Evolutionary conservation across 2,329 filamentous ascomycete species (phyloP).

Genomic region (Alternaria panax): DNA sequence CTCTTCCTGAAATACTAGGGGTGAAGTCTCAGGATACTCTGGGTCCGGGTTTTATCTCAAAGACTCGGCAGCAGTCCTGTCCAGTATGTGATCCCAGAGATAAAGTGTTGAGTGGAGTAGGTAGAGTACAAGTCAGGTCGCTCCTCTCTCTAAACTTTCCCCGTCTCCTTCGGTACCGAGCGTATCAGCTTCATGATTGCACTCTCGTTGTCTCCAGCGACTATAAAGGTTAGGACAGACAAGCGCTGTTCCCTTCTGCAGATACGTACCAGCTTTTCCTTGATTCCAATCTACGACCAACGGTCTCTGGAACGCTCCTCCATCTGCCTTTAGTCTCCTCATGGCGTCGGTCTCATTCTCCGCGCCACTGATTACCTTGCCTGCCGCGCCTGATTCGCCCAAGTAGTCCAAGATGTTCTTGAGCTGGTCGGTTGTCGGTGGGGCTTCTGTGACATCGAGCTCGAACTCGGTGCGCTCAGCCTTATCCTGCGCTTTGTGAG

Average conservation of each 20-base stretch:
- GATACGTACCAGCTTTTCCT: constrained; percentile 71
- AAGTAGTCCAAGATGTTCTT: constrained; percentile 85
- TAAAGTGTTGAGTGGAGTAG: constrained; percentile 2
- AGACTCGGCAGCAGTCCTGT: not conserved
- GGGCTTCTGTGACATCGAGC: constrained; percentile 79
- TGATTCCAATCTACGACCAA: constrained; percentile 96
- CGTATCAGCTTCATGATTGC: constrained; percentile 85
- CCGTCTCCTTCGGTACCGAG: constrained; percentile 57
- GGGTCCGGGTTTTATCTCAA: not conserved
- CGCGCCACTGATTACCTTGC: constrained; percentile 77
- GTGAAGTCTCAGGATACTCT: not conserved
- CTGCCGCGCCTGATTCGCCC: constrained; percentile 62
- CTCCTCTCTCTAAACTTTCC: constrained; percentile 24
- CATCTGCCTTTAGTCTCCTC: constrained; percentile 75
- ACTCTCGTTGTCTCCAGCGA: constrained; percentile 80
- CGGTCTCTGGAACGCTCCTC: constrained; percentile 74
- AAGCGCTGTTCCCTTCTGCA: not conserved
- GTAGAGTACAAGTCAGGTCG: constrained; percentile 11
- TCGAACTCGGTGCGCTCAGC: constrained; percentile 76
- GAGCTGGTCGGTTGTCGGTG: constrained; percentile 83
- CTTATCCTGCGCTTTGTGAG: constrained; percentile 67
- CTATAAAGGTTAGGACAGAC: constrained; percentile 44
- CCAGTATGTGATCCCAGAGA: not conserved
- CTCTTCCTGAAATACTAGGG: constrained; percentile 8
- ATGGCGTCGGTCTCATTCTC: constrained; percentile 77